Conservation (phyloP, 2,329 filamentous ascomycete genomes). For the Periconia sp. region DNA sequence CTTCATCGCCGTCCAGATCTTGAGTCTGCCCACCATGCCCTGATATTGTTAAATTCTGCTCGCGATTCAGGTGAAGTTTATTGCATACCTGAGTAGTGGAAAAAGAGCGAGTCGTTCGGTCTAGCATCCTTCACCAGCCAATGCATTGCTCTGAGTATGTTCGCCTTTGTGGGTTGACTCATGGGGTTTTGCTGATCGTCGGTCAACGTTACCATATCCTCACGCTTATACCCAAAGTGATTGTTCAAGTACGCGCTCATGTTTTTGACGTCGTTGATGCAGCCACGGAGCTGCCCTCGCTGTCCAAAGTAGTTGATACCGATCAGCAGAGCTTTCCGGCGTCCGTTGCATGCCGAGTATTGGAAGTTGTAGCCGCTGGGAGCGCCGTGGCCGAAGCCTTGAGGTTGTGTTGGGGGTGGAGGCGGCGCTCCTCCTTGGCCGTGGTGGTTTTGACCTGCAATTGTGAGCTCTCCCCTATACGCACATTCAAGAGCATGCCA, state of each 20-base stretch:
- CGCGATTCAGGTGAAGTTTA: neutral
- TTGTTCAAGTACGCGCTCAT: constrained; percentile 90
- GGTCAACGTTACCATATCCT: constrained; percentile 96
- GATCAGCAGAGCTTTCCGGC: constrained; percentile 84
- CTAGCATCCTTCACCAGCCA: constrained; percentile 94
- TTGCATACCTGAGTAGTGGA: constrained; percentile 85
- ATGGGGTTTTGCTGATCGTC: constrained; percentile 97
- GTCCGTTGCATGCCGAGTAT: constrained; percentile 88
- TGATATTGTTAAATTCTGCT: constrained; percentile 31
- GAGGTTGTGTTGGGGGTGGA: constrained; percentile 64
- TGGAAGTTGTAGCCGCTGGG: constrained; percentile 81
- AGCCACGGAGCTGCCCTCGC: constrained; percentile 84
- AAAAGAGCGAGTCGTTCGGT: constrained; percentile 93
- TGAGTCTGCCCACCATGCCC: constrained; percentile 81
- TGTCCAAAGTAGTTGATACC: constrained; percentile 98
- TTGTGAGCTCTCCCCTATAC: neutral
- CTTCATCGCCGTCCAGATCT: constrained; percentile 77
- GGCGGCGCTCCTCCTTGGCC: constrained; percentile 63
- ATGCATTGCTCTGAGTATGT: constrained; percentile 94
- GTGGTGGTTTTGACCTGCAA: constrained; percentile 25
- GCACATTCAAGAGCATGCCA: neutral
- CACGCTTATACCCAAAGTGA: constrained; percentile 87
- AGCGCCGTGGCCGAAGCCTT: constrained; percentile 65
- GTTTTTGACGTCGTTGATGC: constrained; percentile 97
- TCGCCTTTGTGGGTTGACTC: constrained; percentile 94